Conservation (phyloP, 306 rosid genomes). For the Vigna hirtella region DNA sequence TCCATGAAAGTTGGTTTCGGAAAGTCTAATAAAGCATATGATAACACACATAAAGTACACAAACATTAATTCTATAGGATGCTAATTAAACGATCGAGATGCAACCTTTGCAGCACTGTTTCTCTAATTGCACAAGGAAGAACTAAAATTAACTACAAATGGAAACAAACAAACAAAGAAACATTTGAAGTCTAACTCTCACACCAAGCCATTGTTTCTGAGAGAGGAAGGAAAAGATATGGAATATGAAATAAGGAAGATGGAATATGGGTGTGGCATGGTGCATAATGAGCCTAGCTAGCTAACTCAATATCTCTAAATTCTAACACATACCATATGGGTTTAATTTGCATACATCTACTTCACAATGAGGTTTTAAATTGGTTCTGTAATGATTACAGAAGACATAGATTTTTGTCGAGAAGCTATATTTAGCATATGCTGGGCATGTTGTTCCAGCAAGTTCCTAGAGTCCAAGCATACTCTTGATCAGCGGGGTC, state of each 20-base stretch:
- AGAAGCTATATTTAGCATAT: conserved; percentile 47
- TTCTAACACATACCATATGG: conserved; percentile 12
- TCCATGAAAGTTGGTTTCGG: neutral
- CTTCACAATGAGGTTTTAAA: neutral
- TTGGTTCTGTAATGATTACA: neutral
- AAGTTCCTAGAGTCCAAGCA: conserved; percentile 47
- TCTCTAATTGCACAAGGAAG: neutral
- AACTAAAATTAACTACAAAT: neutral
- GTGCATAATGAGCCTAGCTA: conserved; percentile 23
- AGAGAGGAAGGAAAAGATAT: neutral
- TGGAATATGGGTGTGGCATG: neutral
- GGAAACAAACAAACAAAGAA: neutral
- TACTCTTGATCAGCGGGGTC: conserved; percentile 18
- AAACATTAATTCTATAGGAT: neutral
- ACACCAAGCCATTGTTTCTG: neutral
- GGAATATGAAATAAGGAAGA: neutral
- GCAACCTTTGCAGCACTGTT: neutral
- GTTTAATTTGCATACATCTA: neutral
- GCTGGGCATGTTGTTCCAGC: conserved; percentile 67
- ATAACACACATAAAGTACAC: neutral
- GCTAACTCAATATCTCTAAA: conserved; percentile 19
- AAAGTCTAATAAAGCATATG: neutral
- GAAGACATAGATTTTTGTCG: neutral
- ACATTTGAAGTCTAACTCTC: conserved; percentile 14
- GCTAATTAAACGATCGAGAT: neutral